phyloP scores from a whole-genome alignment of 108 stramenopile genomes.

The Seminavis robusta region DNA sequence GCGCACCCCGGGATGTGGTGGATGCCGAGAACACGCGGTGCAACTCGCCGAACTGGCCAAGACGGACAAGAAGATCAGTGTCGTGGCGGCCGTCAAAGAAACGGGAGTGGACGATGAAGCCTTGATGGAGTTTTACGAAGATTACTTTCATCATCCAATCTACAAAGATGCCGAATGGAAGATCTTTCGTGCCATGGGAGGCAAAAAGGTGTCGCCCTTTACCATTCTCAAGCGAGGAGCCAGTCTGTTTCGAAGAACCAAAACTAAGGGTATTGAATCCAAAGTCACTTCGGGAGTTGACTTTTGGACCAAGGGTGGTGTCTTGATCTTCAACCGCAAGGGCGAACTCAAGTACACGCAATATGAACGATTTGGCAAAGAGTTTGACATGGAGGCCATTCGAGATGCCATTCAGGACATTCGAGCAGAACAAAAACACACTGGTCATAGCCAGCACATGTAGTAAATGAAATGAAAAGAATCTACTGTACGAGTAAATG shows the following conservation, averaged over 20 bases:
- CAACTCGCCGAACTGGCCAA: neutral
- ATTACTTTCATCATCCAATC: slow-evolving; percentile 45
- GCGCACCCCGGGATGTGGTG: neutral
- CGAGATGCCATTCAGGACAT: too few relatives aligned
- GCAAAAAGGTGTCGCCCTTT: slow-evolving; percentile 22
- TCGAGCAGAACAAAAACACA: too few relatives aligned
- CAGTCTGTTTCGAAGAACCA: neutral
- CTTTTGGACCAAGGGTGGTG: too few relatives aligned
- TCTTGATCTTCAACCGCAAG: neutral
- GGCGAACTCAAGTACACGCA: neutral
- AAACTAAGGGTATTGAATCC: neutral
- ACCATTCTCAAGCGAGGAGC: neutral
- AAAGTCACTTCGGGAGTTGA: neutral
- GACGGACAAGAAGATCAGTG: slow-evolving; percentile 11
- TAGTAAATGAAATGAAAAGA: too few relatives aligned
- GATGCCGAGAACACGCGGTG: neutral
- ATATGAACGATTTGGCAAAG: neutral
- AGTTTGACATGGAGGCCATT: neutral
- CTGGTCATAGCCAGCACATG: too few relatives aligned
- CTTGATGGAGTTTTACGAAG: slow-evolving; percentile 39
- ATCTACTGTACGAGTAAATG: too few relatives aligned
- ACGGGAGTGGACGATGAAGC: slow-evolving; percentile 57
- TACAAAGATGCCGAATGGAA: slow-evolving; percentile 40
- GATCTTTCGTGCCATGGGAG: slow-evolving; percentile 56
- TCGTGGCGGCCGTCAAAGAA: slow-evolving; percentile 62